A percentile compares a stretch with the other conserved stretches of the same genome.
phyloP scores from a whole-genome alignment of 306 rosid genomes.

The Luffa aegyptiaca region DNA sequence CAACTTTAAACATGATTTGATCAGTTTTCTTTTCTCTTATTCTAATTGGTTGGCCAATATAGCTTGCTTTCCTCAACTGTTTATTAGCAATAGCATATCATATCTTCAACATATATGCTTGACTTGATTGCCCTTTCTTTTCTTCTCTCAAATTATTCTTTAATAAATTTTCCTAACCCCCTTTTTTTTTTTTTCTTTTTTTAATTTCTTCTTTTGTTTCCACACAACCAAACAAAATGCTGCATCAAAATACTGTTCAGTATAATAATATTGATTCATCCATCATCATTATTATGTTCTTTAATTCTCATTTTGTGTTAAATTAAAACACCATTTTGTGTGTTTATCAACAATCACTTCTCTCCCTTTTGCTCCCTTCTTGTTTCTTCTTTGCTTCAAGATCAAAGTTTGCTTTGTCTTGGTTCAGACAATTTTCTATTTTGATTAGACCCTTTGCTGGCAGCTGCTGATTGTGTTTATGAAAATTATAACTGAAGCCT shows the following conservation, averaged over 20 bases:
- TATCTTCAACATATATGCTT: slow-evolving; percentile 8
- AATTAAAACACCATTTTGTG: background rate
- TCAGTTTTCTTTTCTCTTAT: background rate
- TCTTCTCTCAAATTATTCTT: background rate
- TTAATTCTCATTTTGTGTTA: background rate
- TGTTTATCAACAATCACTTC: background rate
- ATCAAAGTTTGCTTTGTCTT: background rate
- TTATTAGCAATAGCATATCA: background rate
- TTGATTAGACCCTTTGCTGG: background rate
- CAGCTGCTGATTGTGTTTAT: background rate
- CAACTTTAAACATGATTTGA: background rate
- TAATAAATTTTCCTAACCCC: background rate
- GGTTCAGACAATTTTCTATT: background rate
- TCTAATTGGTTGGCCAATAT: slow-evolving; percentile 4
- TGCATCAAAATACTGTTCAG: background rate
- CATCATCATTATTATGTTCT: background rate
- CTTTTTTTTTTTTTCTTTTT: background rate
- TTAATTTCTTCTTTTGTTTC: background rate
- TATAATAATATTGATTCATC: background rate
- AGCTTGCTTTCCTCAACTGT: too few relatives aligned
- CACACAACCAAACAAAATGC: background rate
- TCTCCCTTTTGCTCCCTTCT: background rate
- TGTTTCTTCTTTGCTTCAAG: background rate
- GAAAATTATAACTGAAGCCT: background rate
- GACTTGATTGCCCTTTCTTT: background rate